Percentiles rank a stretch among this genome's conserved stretches.
Conservation (phyloP, 164 flowering plant species). For the Vitis vinifera region DNA sequence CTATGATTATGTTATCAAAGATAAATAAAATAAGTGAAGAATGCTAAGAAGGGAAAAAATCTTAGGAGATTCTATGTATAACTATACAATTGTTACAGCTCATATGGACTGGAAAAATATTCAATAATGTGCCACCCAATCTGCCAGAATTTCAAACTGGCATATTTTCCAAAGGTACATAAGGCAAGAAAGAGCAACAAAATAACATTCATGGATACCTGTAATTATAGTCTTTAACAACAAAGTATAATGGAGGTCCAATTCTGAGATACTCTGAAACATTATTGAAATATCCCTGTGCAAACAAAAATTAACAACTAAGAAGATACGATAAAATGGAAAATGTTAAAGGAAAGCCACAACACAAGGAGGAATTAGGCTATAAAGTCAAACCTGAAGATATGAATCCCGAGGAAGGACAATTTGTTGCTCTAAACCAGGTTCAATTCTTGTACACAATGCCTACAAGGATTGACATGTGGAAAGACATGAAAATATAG, state of each 20-base stretch:
- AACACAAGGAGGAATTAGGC: background rate
- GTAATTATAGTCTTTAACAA: conserved; percentile 85
- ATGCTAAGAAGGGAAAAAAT: no score
- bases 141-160: no score
- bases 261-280: conserved; percentile 77
- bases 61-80: no score
- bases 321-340: conserved; percentile 1
- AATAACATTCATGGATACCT: conserved; percentile 46
- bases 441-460: conserved; percentile 73
- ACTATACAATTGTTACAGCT: no score
- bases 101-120: no score
- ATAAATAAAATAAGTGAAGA: no score
- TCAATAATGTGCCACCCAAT: no score
- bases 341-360: background rate
- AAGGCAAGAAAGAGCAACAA: background rate
- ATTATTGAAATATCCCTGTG: conserved; percentile 84
- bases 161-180: no score
- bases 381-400: conserved; percentile 68
- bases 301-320: conserved; percentile 1
- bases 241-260: conserved; percentile 96
- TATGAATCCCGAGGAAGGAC: conserved; percentile 96
- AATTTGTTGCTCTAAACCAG: conserved; percentile 89
- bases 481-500: background rate
- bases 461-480: conserved; percentile 47
- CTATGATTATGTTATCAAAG: no score